Evolutionary conservation across 2,329 filamentous ascomycete genomes (phyloP), one percentile per base, ranked within the genome.

Genomic region (Fusarium falciforme): DNA sequence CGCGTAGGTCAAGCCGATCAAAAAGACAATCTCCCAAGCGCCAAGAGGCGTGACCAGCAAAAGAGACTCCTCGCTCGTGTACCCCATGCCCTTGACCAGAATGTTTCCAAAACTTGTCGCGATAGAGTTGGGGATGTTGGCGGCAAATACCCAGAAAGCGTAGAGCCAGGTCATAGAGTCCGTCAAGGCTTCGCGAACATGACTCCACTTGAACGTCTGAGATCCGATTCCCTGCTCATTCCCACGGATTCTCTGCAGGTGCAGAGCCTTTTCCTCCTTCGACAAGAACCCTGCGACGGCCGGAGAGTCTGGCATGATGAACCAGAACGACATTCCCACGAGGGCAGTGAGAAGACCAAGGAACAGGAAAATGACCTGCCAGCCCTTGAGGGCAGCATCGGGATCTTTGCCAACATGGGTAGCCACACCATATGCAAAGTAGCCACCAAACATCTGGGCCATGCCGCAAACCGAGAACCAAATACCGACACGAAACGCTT

Each of bases 371-470:
- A 74, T 65, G n/a, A 74, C 17, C 22, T 74, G 66, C 71, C 71
- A 74, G 1, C 69, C 71, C 3, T 55, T 31, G 5, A 74, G 25
- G 0, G 57, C 36, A 16, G 69, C 66, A 42, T 67, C 35, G 1
- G 67, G 70, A 5, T 75, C 71, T 10, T 64, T 68, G 9, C 74
- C 74, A 22, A 75, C 68, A 12, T 75, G 72, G 1, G 27, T 72
- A 11, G 73, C 65, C 7, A 76, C 70, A 7, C 74, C 74, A 4
- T 76, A 76, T 6, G 74, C 74, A 62, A 76, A 75, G 20, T 72
- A 76, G 5, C 73, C 73, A 3, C 74, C 74, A 61, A 76, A 74
- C 71, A 76, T 76, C n/a, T 74, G 71, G 1, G 71, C 74, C 0
- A 38, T 61, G 14, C 74, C 74, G 6, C 71, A 74, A 9, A 76